Base-by-base conservation (phyloP, 768 basidiomycete species). In the Rubroboletus pulcherrimus region DNA sequence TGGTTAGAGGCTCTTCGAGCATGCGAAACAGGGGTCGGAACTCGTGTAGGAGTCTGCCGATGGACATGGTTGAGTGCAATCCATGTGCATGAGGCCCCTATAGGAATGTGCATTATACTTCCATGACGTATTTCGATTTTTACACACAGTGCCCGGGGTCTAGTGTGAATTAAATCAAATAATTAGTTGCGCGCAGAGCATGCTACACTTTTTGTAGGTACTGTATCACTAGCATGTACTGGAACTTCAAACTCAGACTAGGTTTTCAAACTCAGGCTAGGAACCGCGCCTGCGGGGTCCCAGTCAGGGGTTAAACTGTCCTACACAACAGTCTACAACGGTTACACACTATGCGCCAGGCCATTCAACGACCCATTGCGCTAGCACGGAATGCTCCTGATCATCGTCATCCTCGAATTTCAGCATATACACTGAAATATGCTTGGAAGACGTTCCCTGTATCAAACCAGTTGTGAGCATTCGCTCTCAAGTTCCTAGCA, bases 401-500 rank as follows among this genome's bases (percentile, higher is more conserved):
- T 90, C 86, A 59, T 91, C 91, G 59, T 93, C 91, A 60, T 93
- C 91, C 67, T 93, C 91, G 59, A 93, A 93, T 65, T 88, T 89
- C 26, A 93, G 78, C 69, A 86, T 87, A 71, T 93, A 93, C 53
- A 74, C 74, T 1, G 83, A 79, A 49, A 76, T 74, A 55, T 78
- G 71, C 63, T 82, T 86, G 21, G 78, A 70, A 30, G 79, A 75
- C 5, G 51, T 54, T 51, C 62, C 61, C 70, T 71, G 41, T 31
- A 55, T 55, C 10, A 44, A 43, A 48, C 51, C 57, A 40, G 7
- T 11, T 5, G 26, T 69, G 26, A 67, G 51, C 38, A 34, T 44
- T 39, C 33, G 26, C 11, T 46, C 54, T 54, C 45, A 24, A 7
- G 21, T 24, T 33, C 21, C 19, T 48, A 10, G 30, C 45, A 33